phyloP scores from a whole-genome alignment of 176 grass and related monocot species.

The Eragrostis curvula region DNA sequence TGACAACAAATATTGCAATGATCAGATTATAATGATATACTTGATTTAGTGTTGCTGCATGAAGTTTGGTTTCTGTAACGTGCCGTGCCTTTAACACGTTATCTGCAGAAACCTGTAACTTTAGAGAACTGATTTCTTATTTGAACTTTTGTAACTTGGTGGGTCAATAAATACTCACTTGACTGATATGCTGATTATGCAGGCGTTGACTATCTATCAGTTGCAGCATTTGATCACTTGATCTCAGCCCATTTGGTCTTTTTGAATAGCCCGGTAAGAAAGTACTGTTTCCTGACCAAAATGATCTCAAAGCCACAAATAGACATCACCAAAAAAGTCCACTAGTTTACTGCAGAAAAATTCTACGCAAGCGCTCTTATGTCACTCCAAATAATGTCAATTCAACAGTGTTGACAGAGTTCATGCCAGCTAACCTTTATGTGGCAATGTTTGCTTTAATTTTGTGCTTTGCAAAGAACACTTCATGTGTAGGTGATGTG shows the following conservation, averaged over 20 bases:
- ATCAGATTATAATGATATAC: not conserved
- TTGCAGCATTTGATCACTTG: constrained; percentile 74
- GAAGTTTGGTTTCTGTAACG: not conserved
- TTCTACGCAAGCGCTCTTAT: not conserved
- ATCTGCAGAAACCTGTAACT: not conserved
- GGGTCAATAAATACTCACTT: constrained; percentile 7
- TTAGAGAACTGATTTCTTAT: not conserved
- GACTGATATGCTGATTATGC: constrained; percentile 21
- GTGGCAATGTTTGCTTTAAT: not conserved
- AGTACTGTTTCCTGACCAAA: constrained; percentile 5
- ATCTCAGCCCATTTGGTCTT: constrained; percentile 82
- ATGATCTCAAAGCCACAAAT: too few relatives aligned
- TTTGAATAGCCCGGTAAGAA: constrained; percentile 70
- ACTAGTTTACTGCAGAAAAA: not conserved
- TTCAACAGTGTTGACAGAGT: not conserved
- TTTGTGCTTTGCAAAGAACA: constrained; percentile 19
- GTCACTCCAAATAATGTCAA: constrained; percentile 19
- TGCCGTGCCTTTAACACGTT: not conserved
- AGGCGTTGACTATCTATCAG: constrained; percentile 85
- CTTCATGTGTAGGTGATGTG: not conserved
- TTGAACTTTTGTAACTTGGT: not conserved
- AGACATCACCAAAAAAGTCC: not conserved
- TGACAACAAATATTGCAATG: not conserved
- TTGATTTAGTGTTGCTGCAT: not conserved
- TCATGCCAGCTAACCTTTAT: not conserved